Evolutionary conservation across 2,329 filamentous ascomycete genomes (phyloP).

Genomic region (Diaporthe vexans): DNA sequence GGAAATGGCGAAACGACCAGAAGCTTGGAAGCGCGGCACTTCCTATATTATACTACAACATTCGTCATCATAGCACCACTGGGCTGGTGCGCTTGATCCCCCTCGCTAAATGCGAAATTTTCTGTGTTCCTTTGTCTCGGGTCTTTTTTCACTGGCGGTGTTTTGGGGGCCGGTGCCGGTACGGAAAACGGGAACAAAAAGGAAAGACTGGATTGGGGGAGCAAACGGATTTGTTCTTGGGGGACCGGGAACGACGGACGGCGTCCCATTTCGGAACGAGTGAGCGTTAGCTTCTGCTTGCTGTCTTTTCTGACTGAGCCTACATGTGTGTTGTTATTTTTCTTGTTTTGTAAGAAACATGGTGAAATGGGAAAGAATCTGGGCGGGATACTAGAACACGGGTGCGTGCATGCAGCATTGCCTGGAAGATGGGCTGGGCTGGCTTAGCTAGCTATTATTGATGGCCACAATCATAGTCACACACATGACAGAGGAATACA

Average conservation of each 20-base stretch:
- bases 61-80: conserved; percentile 13
- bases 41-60: conserved; percentile 24
- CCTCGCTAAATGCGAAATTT: neutral
- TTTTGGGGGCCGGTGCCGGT: neutral
- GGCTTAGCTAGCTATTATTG: neutral
- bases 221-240: neutral
- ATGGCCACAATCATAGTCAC: neutral
- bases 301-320: neutral
- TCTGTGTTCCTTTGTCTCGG: conserved; percentile 20
- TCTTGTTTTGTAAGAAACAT: neutral
- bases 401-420: neutral
- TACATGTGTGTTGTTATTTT: neutral
- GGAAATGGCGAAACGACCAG: neutral
- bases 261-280: neutral
- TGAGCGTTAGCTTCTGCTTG: neutral
- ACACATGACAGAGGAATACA: neutral
- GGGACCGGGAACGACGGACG: neutral
- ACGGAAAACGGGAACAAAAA: neutral
- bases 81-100: conserved; percentile 23
- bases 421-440: neutral
- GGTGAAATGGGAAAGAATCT: neutral
- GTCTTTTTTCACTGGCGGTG: neutral
- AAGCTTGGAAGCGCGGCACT: neutral
- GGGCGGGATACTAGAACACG: neutral
- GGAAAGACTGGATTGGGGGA: neutral